Evolutionary conservation across 768 basidiomycete genomes (phyloP).

Genomic region (Guyanaporus albipodus): DNA sequence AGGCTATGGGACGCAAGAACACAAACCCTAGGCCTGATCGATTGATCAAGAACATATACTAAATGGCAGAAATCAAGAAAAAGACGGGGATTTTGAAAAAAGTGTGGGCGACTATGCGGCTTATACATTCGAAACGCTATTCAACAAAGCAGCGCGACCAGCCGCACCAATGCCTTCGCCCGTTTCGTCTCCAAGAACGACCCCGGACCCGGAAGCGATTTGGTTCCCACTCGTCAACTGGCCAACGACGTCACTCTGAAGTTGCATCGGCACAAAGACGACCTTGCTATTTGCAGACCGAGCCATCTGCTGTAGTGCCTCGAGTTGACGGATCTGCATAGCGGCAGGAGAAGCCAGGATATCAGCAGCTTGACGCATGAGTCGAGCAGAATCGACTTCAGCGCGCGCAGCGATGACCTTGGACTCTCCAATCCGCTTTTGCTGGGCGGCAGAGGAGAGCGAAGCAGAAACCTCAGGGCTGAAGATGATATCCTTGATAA

Average conservation of each 20-base stretch:
- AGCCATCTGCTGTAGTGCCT: constrained; percentile 95
- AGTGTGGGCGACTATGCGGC: not conserved
- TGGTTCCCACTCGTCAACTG: constrained; percentile 36
- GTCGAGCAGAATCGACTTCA: constrained; percentile 89
- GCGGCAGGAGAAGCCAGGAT: constrained; percentile 92
- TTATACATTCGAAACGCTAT: constrained; percentile 24
- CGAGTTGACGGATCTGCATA: constrained; percentile 97
- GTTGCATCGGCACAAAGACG: constrained; percentile 91
- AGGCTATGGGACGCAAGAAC: not conserved
- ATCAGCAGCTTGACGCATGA: constrained; percentile 97
- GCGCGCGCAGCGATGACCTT: constrained; percentile 96
- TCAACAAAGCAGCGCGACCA: constrained; percentile 26
- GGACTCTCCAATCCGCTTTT: constrained; percentile 94
- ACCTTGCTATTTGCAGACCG: constrained; percentile 86
- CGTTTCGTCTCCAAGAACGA: constrained; percentile 18
- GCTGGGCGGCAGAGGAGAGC: constrained; percentile 92
- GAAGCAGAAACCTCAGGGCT: constrained; percentile 85
- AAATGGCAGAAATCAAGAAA: not conserved
- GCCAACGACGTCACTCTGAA: constrained; percentile 66
- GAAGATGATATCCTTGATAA: constrained; percentile 95
- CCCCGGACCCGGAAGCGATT: constrained; percentile 21
- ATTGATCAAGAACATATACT: too few species aligned
- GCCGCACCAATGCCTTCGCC: constrained; percentile 24
- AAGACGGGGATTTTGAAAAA: too few species aligned
- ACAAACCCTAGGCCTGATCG: too few species aligned